A percentile compares a stretch with the other conserved stretches of the same genome.
Evolutionary conservation across 257 asterid species (phyloP).

Genomic region (Solanum chmielewskii): DNA sequence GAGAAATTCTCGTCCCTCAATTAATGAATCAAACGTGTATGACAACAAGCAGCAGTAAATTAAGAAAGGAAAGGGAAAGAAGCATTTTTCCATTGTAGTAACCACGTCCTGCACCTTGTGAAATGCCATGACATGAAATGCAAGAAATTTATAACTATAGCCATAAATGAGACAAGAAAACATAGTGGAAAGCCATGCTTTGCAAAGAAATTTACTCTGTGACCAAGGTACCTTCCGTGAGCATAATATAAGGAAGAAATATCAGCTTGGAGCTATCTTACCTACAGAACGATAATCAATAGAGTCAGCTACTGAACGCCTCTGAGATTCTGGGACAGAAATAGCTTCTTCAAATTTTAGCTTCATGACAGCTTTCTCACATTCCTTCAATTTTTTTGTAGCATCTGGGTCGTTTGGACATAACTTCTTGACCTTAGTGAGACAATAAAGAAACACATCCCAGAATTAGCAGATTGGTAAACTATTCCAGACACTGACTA

Average conservation of each 20-base stretch:
- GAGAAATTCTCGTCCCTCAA: neutral
- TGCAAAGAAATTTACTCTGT: neutral
- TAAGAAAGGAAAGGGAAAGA: neutral
- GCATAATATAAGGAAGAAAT: neutral
- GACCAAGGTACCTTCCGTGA: neutral
- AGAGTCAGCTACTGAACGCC: conserved; percentile 63
- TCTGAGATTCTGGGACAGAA: conserved; percentile 60
- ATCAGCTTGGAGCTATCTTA: conserved; percentile 17
- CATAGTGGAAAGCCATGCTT: neutral
- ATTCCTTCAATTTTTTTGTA: conserved; percentile 81
- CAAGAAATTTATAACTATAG: neutral
- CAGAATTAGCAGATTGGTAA: neutral
- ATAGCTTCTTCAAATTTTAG: conserved; percentile 97
- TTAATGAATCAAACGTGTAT: neutral
- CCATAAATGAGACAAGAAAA: neutral
- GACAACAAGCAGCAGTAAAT: neutral
- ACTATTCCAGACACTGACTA: neutral
- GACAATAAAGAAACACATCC: neutral
- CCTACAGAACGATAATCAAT: conserved; percentile 84
- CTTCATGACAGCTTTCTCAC: conserved; percentile 95
- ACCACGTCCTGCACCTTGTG: neutral
- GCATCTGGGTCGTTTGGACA: conserved; percentile 97
- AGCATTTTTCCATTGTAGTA: neutral
- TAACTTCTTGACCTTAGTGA: conserved; percentile 61
- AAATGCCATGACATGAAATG: neutral